Evolutionary conservation across 106 monocot species (phyloP).

Genomic region (Dactylorhiza incarnata): DNA sequence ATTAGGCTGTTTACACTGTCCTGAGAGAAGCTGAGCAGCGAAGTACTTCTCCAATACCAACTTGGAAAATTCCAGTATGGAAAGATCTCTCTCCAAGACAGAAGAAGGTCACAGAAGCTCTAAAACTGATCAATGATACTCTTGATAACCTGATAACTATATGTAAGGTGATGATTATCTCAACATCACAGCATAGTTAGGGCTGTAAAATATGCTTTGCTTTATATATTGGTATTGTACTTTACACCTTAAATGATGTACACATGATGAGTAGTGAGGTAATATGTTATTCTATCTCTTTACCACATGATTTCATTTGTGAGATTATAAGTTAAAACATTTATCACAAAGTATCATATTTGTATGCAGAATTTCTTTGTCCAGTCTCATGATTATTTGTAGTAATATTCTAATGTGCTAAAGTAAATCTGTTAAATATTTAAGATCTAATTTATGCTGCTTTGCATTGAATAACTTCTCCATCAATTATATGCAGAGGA

Average conservation of each 20-base stretch:
- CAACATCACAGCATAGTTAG: neutral
- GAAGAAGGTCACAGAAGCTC: conserved; percentile 70
- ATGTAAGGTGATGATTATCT: conserved; percentile 59
- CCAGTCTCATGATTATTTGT: neutral
- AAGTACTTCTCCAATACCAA: conserved; percentile 89
- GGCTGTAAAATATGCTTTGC: neutral
- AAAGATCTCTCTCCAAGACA: conserved; percentile 94
- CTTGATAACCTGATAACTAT: conserved; percentile 78
- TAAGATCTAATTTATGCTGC: neutral
- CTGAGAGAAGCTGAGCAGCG: conserved; percentile 81
- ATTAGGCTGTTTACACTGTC: conserved; percentile 75
- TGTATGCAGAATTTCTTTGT: neutral
- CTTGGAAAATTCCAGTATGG: conserved; percentile 98
- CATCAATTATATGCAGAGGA: conserved; percentile 33
- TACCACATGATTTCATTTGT: neutral
- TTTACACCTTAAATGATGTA: neutral
- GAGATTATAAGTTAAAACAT: neutral
- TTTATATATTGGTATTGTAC: neutral
- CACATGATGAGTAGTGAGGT: neutral
- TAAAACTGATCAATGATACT: conserved; percentile 62
- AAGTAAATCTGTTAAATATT: neutral
- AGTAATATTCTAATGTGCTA: neutral
- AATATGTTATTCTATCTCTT: neutral
- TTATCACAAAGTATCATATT: neutral
- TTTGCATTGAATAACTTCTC: neutral